These are phyloP conservation scores for Beta macrorhiza DNA, from an alignment of 179 eudicot species.

Conservation along the genomic window DNA sequence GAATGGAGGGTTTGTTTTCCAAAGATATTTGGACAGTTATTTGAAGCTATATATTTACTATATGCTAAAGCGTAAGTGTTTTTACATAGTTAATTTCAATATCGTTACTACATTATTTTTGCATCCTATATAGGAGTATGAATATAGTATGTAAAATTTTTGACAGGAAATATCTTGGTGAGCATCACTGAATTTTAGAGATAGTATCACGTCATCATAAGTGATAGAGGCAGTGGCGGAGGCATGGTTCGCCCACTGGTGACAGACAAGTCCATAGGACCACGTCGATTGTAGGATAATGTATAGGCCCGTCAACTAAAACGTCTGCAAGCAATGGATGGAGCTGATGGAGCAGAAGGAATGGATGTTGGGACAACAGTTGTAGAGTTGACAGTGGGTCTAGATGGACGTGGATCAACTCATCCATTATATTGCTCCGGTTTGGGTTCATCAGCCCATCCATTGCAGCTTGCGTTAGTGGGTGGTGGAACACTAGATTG, in stretches of 20 bases:
- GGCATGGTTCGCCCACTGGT: conserved; percentile 18
- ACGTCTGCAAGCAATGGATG: conserved; percentile 43
- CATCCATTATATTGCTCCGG: conserved; percentile 37
- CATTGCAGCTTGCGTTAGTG: conserved; percentile 34
- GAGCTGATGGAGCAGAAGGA: conserved; percentile 52
- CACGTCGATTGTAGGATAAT: conserved; percentile 66
- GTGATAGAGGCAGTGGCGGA: no score
- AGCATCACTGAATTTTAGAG: no score
- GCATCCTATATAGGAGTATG: no score
- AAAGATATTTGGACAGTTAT: no score
- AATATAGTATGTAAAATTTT: no score
- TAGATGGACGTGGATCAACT: conserved; percentile 27
- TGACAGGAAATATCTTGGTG: no score
- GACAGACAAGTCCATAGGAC: conserved; percentile 38
- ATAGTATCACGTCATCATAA: no score
- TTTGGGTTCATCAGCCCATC: conserved; percentile 38
- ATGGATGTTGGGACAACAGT: conserved; percentile 24
- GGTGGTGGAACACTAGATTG: conserved; percentile 32
- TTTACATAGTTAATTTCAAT: no score
- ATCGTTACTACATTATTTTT: no score
- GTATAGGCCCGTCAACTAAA: conserved; percentile 46
- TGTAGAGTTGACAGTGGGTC: conserved; percentile 5
- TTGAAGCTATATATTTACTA: no score
- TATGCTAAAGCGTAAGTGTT: no score
- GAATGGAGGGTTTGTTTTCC: no score